phyloP scores from a whole-genome alignment of 2,329 filamentous ascomycete genomes.

The Rhynchosporium secalis region DNA sequence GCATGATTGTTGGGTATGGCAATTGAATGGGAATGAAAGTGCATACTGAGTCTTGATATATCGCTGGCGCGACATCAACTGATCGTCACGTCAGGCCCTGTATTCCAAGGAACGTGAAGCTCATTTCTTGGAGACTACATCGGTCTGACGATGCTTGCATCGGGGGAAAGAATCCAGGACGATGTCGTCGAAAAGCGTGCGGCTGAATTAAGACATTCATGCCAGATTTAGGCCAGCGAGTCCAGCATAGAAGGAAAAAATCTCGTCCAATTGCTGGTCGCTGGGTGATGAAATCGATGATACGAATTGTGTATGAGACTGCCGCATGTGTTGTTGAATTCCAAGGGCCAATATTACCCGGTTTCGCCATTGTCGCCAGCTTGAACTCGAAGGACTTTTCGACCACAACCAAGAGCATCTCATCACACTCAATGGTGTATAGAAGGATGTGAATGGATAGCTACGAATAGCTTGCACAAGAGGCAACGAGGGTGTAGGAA shows the following conservation, averaged over 20 bases:
- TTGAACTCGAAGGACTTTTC: too few relatives aligned
- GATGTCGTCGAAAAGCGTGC: background rate
- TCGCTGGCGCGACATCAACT: background rate
- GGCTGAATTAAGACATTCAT: constrained; percentile 10
- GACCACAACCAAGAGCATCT: too few relatives aligned
- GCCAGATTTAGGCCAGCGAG: background rate
- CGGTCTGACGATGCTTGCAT: constrained; percentile 18
- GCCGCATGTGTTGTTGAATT: background rate
- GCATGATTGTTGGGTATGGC: constrained; percentile 18
- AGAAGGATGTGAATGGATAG: too few relatives aligned
- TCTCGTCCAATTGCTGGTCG: background rate
- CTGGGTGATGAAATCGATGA: constrained; percentile 6
- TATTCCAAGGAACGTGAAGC: background rate
- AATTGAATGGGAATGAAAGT: background rate
- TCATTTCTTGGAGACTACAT: constrained; percentile 11
- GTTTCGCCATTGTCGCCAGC: constrained; percentile 12
- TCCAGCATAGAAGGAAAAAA: background rate
- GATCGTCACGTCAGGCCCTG: background rate
- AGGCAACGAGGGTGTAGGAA: too few relatives aligned
- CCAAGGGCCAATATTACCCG: constrained; percentile 10
- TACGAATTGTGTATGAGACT: constrained; percentile 16
- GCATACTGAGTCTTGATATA: constrained; percentile 12
- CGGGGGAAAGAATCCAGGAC: background rate
- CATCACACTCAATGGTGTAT: too few relatives aligned
- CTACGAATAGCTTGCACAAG: too few relatives aligned